Evolutionary conservation across 2,329 filamentous ascomycete species (phyloP).

Genomic region (Trichoderma lentiforme): DNA sequence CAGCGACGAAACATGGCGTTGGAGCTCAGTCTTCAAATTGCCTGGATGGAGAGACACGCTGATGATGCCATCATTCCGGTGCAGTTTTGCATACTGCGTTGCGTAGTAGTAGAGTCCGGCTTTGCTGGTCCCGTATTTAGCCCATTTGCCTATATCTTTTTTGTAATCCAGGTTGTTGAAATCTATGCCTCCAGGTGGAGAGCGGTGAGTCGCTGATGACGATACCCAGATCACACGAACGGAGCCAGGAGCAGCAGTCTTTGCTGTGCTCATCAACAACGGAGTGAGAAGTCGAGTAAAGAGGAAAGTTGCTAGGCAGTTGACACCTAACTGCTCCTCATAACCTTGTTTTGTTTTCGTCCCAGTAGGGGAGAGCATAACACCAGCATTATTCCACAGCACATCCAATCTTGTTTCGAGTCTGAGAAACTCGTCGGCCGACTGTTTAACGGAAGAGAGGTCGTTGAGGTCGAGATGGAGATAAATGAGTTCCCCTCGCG

Average conservation of each 20-base stretch:
- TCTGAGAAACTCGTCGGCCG: not conserved
- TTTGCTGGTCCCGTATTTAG: not conserved
- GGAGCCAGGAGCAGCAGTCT: not conserved
- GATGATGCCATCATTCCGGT: not conserved
- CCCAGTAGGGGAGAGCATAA: not conserved
- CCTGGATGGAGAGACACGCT: not conserved
- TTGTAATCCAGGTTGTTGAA: not conserved
- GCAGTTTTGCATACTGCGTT: not conserved
- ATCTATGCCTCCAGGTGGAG: not conserved
- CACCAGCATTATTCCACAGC: not conserved
- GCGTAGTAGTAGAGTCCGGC: not conserved
- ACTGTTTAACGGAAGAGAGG: not conserved
- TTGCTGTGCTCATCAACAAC: not conserved
- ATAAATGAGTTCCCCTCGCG: not conserved
- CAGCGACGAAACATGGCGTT: not conserved
- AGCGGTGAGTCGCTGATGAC: not conserved
- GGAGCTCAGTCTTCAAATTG: not conserved
- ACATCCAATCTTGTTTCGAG: not conserved
- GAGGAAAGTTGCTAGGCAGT: not conserved
- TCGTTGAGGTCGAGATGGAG: not conserved
- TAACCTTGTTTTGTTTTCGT: not conserved
- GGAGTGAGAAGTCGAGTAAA: not conserved
- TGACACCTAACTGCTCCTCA: not conserved
- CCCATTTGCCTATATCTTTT: not conserved
- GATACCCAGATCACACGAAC: not conserved